A percentile compares a stretch with the other conserved stretches of the same genome.
Evolutionary conservation across 139 green algal genomes (phyloP).

Genomic region (Haematococcus sp.): DNA sequence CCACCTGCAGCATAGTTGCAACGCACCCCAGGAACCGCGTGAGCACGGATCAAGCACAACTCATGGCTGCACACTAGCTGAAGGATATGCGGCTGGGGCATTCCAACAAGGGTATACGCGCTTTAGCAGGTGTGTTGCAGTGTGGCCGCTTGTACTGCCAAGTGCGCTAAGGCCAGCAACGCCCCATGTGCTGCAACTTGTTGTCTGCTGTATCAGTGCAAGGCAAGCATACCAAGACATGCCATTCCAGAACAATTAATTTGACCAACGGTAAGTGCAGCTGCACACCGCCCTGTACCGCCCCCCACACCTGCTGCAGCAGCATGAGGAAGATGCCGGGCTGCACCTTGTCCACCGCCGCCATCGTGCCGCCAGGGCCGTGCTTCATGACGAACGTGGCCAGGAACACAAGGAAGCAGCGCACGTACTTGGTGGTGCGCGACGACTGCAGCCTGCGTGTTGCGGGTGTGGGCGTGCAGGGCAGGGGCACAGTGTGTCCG

Average conservation of each 20-base stretch:
- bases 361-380: constrained; percentile 41
- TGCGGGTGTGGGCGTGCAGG: constrained; percentile 28
- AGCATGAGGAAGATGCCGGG: constrained; percentile 77
- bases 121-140: not conserved
- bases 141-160: too few relatives aligned
- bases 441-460: constrained; percentile 56
- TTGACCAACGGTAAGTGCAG: too few relatives aligned
- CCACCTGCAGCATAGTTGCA: constrained; percentile 43
- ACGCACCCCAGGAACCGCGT: too few relatives aligned
- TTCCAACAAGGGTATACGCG: not conserved
- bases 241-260: too few relatives aligned
- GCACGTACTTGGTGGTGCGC: constrained; percentile 71
- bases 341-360: constrained; percentile 81
- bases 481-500: not conserved
- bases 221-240: too few relatives aligned
- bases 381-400: constrained; percentile 67
- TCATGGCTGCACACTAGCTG: too few relatives aligned
- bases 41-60: too few relatives aligned
- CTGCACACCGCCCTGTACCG: too few relatives aligned
- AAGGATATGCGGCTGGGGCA: not conserved
- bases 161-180: too few relatives aligned
- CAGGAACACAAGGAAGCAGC: constrained; percentile 75
- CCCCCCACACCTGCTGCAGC: constrained; percentile 69
- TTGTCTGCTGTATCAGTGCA: too few relatives aligned
- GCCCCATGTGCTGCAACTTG: too few relatives aligned